Evolutionary conservation across 2,329 filamentous ascomycete genomes (phyloP).

Genomic region (Aspergillus clavatus): DNA sequence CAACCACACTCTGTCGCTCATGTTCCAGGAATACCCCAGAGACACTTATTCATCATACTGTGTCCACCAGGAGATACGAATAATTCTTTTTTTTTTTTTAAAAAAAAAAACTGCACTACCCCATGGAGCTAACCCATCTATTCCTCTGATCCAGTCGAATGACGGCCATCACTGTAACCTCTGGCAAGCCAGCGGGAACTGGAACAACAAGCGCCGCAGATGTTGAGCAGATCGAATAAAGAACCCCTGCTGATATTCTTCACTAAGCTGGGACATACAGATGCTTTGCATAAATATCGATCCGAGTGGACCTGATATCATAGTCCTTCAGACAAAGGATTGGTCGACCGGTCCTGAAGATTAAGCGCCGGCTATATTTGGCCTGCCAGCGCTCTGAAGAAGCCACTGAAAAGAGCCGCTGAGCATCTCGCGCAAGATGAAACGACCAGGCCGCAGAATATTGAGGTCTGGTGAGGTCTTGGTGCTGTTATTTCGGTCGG

Average conservation of each 20-base stretch:
- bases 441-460: constrained; percentile 15
- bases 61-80: not conserved
- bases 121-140: not conserved
- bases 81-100: not conserved
- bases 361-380: constrained; percentile 33
- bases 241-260: not conserved
- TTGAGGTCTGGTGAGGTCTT: not conserved
- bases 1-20: no score
- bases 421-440: constrained; percentile 20
- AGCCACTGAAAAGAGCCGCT: constrained; percentile 12
- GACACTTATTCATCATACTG: no score
- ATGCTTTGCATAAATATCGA: not conserved
- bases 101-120: not conserved
- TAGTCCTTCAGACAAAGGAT: constrained; percentile 10
- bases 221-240: constrained; percentile 5
- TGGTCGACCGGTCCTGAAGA: constrained; percentile 18
- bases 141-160: not conserved
- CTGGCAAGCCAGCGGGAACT: constrained; percentile 8
- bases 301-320: constrained; percentile 5
- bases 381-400: constrained; percentile 17
- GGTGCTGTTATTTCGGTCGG: not conserved
- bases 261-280: not conserved
- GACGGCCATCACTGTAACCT: not conserved
- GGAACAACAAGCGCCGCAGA: constrained; percentile 12
- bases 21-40: no score